A percentile compares a stretch with the other conserved stretches of the same genome.
Conservation (phyloP, 1,139 yeast species). For the Nakaseomyces sp. region DNA sequence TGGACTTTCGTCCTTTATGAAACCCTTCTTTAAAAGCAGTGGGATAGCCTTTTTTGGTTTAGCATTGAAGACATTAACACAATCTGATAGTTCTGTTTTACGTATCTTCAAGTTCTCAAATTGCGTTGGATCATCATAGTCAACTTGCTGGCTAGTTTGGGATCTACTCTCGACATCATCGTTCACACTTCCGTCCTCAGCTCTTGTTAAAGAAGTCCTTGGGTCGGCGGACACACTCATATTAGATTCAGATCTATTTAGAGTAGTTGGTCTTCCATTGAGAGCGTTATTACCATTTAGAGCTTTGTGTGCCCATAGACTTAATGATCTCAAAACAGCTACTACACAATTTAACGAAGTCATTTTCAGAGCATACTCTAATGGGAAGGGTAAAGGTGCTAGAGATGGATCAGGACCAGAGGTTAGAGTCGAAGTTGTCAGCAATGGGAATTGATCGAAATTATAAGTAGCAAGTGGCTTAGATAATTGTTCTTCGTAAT, state of each 20-base stretch:
- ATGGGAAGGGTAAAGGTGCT: slow-evolving; percentile 47
- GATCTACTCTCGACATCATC: slow-evolving; percentile 16
- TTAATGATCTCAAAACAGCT: slow-evolving; percentile 69
- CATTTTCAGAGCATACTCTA: slow-evolving; percentile 79
- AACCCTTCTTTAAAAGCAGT: slow-evolving; percentile 51
- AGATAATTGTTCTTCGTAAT: slow-evolving; percentile 53
- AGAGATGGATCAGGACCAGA: slow-evolving; percentile 60
- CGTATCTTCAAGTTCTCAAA: slow-evolving; percentile 79
- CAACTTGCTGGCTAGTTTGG: slow-evolving; percentile 23
- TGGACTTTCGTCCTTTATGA: slow-evolving; percentile 56
- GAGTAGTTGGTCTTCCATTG: slow-evolving; percentile 7
- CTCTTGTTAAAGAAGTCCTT: slow-evolving; percentile 34
- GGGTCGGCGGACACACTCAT: slow-evolving; percentile 20
- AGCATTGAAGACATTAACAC: slow-evolving; percentile 69
- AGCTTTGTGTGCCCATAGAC: slow-evolving; percentile 85
- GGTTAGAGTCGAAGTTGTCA: slow-evolving; percentile 58
- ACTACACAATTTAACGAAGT: slow-evolving; percentile 73
- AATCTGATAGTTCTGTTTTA: slow-evolving; percentile 73
- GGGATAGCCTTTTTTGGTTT: slow-evolving; percentile 77
- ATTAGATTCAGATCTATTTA: slow-evolving; percentile 5
- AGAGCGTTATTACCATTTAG: slow-evolving; percentile 30
- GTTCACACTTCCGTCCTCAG: slow-evolving; percentile 27
- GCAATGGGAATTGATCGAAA: slow-evolving; percentile 59
- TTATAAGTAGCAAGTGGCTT: slow-evolving; percentile 67
- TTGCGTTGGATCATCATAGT: slow-evolving; percentile 68